These are phyloP conservation scores for Aphanocladium album DNA, from an alignment of 2,329 filamentous ascomycete genomes.

Conservation along the genomic window DNA sequence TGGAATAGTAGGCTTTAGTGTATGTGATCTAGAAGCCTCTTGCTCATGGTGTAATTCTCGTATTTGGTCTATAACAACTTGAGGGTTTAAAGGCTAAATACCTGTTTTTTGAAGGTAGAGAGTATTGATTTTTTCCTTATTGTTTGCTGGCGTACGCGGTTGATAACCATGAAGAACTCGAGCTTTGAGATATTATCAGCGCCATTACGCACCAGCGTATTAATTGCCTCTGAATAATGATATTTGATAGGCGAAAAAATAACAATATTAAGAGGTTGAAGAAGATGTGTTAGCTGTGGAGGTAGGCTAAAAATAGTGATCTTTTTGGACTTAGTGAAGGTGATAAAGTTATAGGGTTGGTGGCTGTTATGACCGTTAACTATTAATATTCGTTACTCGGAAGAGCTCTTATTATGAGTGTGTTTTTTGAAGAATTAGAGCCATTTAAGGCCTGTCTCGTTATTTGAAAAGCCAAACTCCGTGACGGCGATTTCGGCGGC, in stretches of 20 bases:
- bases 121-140: conserved; percentile 9
- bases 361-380: conserved; percentile 10
- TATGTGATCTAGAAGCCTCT: no score
- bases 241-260: conserved; percentile 1
- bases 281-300: conserved; percentile 5
- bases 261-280: conserved; percentile 7
- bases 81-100: conserved; percentile 6
- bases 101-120: conserved; percentile 9
- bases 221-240: neutral
- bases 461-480: conserved; percentile 12
- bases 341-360: conserved; percentile 9
- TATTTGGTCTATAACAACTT: neutral
- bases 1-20: no score
- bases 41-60: neutral
- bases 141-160: neutral
- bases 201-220: conserved; percentile 1
- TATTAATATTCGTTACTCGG: conserved; percentile 7
- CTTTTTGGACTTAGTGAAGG: neutral
- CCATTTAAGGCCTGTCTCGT: conserved; percentile 4
- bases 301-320: conserved; percentile 2
- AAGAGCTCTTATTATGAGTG: neutral
- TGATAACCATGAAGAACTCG: conserved; percentile 9
- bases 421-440: conserved; percentile 7
- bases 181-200: neutral
- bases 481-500: neutral